Evolutionary conservation across 257 asterid genomes (phyloP), one percentile per base, ranked within the genome.

Genomic region (Capsicum rhomboideum): DNA sequence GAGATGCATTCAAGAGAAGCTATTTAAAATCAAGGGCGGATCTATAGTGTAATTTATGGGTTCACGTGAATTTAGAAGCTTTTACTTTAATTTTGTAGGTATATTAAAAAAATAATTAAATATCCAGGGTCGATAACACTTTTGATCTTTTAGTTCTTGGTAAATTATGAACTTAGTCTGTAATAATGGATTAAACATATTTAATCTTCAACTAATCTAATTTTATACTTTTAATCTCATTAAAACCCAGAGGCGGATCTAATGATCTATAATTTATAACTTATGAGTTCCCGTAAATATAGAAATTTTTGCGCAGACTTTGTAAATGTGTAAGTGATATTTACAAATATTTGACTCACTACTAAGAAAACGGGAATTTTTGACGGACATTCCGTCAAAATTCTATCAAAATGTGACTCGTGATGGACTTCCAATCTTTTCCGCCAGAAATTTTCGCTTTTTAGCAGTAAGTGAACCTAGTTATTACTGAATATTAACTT

Each of bases 1-100:
- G 29, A 53, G 21, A 42, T 50, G 87, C 89, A 84, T 84, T 81
- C 56, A 82, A 44, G 44, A 37, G 34, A 20, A n/a, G 31, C 79
- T 21, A n/a, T 21, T 59, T 59, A 59, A 59, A 31, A n/a, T n/a
- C n/a, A n/a, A n/a, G n/a, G 21, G 2, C 1, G 12, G 4, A 66
- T 29, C 21, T 66, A 28, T 10, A 13, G 1, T 29, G 44, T 18
- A 55, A 18, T 21, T 55, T 20, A 40, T 40, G 44, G 9, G 2
- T 26, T 63, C 10, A 26, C n/a, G 1, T 64, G 20, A 64, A 64
- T 0, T 6, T 59, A 59, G 4, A 23, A 59, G 17, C 10, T 61
- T 61, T 61, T 2, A 3, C 10, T 58, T 58, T 2, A n/a, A 58
- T 58, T 58, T 26, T 61, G 37, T 34, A 34, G 4, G 2, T 34